These are phyloP conservation scores for Xylogone sp. DNA, from an alignment of 2,329 filamentous ascomycete species.

Conservation along the genomic window DNA sequence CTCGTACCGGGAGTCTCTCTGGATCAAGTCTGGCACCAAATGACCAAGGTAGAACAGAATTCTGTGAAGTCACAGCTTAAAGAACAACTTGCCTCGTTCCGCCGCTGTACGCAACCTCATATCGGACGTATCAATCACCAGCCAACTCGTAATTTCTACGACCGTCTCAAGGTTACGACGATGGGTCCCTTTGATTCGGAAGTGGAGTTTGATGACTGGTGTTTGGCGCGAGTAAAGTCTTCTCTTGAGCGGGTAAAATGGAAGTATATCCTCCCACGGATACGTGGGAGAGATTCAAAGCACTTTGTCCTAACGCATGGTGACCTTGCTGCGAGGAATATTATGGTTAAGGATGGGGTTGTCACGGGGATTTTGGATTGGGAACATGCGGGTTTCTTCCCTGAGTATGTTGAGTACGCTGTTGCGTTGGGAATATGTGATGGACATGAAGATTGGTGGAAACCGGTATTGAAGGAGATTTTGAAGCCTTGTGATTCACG, in stretches of 20 bases:
- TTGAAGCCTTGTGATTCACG: neutral
- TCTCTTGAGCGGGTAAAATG: neutral
- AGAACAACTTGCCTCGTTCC: neutral
- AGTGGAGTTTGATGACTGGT: constrained; percentile 36
- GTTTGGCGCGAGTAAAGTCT: constrained; percentile 49
- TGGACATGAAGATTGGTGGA: neutral
- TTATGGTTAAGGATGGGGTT: constrained; percentile 35
- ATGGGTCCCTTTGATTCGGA: constrained; percentile 1
- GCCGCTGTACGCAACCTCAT: constrained; percentile 49
- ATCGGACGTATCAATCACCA: constrained; percentile 30
- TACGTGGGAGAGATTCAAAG: constrained; percentile 54
- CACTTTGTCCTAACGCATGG: constrained; percentile 47
- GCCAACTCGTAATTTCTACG: neutral
- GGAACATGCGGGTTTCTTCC: constrained; percentile 40
- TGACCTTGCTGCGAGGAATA: constrained; percentile 40
- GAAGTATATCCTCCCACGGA: neutral
- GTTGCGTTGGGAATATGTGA: neutral
- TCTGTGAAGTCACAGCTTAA: neutral
- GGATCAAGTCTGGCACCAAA: neutral
- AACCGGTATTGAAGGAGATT: neutral
- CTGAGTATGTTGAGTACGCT: constrained; percentile 20
- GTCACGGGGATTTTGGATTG: constrained; percentile 44
- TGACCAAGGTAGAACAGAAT: neutral
- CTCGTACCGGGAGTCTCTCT: neutral
- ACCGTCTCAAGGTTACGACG: neutral